Conservation (phyloP, 1,139 yeast species). For the Tardiomyces blankii region DNA sequence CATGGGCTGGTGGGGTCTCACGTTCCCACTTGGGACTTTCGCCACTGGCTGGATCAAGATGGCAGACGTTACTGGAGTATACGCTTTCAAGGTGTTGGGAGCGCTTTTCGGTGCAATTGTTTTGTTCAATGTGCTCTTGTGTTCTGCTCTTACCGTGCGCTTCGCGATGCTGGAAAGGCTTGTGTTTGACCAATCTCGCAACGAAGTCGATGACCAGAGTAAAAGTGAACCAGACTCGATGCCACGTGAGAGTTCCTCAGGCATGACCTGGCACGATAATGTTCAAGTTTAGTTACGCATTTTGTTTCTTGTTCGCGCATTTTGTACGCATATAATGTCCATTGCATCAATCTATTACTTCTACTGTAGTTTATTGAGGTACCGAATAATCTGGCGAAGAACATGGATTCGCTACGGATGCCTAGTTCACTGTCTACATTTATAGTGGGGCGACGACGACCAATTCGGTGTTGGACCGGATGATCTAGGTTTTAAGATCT, state of each 20-base stretch:
- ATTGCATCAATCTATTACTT: too few species aligned
- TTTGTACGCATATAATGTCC: too few species aligned
- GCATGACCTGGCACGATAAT: neutral
- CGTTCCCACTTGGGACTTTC: conserved; percentile 88
- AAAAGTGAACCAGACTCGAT: neutral
- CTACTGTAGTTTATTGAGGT: too few species aligned
- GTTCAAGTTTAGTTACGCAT: too few species aligned
- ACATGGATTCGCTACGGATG: too few species aligned
- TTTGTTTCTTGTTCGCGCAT: too few species aligned
- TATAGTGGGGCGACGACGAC: too few species aligned
- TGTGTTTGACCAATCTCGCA: neutral
- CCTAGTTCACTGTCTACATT: too few species aligned
- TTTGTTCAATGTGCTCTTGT: neutral
- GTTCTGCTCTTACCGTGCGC: neutral
- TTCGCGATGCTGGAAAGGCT: neutral
- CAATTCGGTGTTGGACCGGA: too few species aligned
- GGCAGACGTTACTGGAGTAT: conserved; percentile 33
- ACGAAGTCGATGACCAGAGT: neutral
- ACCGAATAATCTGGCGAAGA: too few species aligned
- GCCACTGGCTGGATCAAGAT: conserved; percentile 47
- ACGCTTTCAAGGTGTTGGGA: conserved; percentile 49
- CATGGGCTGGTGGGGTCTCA: conserved; percentile 73
- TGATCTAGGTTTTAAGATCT: too few species aligned
- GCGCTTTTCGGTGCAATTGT: conserved; percentile 33
- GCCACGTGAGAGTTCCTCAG: neutral